phyloP scores from a whole-genome alignment of 768 basidiomycete genomes.

The Cyclocybe cylindracea region DNA sequence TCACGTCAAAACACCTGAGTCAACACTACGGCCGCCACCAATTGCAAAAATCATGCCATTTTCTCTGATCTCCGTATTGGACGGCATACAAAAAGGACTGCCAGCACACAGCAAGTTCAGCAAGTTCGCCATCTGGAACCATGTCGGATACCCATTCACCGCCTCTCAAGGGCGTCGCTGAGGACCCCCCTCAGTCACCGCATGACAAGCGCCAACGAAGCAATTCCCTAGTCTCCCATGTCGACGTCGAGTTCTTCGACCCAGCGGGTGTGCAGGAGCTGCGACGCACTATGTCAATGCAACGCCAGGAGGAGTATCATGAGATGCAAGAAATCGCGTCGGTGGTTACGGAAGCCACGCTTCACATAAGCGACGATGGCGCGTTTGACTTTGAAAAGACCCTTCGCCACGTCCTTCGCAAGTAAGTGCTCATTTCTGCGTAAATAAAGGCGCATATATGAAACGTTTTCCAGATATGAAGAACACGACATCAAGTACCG shows the following conservation, averaged over 20 bases:
- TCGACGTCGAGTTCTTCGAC: conserved; percentile 56
- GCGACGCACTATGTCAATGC: conserved; percentile 34
- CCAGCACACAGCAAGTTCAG: too few species aligned
- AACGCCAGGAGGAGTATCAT: conserved; percentile 16
- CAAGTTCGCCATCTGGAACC: too few species aligned
- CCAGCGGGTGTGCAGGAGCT: conserved; percentile 50
- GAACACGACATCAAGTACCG: conserved; percentile 49
- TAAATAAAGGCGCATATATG: conserved; percentile 8
- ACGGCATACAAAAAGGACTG: too few species aligned
- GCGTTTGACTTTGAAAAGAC: conserved; percentile 40
- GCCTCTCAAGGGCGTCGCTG: conserved; percentile 12
- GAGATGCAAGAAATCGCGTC: not conserved
- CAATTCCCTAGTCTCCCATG: conserved; percentile 31
- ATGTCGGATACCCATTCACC: conserved; percentile 14
- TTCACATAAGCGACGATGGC: conserved; percentile 30
- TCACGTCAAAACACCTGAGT: too few species aligned
- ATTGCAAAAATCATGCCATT: too few species aligned
- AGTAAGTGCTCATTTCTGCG: conserved; percentile 23
- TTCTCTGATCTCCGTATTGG: too few species aligned
- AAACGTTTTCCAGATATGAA: conserved; percentile 35
- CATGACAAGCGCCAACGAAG: conserved; percentile 26
- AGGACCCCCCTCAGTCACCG: conserved; percentile 18
- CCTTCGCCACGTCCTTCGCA: conserved; percentile 26
- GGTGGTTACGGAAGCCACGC: conserved; percentile 25
- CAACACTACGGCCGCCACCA: too few species aligned